Evolutionary conservation across 176 grass and related monocot genomes (phyloP), one percentile per base, ranked within the genome.

Genomic region (Oryza coarctata): DNA sequence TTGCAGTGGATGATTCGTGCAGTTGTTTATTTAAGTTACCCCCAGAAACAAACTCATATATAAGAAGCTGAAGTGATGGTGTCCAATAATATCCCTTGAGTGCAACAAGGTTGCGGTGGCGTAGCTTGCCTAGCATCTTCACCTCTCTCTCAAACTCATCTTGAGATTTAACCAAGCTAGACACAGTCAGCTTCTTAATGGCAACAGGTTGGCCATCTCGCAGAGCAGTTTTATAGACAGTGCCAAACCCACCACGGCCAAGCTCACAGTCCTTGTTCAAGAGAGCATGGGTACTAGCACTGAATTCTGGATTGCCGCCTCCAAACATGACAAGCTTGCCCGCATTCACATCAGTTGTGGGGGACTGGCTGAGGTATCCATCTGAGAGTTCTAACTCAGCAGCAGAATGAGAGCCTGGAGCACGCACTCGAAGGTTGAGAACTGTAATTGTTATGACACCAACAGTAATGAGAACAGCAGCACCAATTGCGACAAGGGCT

Each of bases 41-140:
- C n/a, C 89, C 97, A 60, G 91, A 83, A 27, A 99, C 84, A 78
- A 91, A 99, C 84, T 99, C 97, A 4, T 99, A 96, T 78, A 99
- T 96, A 66, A 99, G 91, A 58, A 99, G 93, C 78, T 99, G 97
- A 68, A 99, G 86, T 2, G 97, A 99, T 39, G 97, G 75, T 20
- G 97, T 99, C 97, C 97, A 99, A 62, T 96, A 99, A 88, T 94
- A 99, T 20, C 97, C 97, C 85, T 91, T 87, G 45, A 99, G 86
- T 3, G 74, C 80, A 68, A 99, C 83, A 62, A 99, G 85, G 92
- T 96, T 96, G 58, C 85, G 87, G 73, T 99, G 97, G 41, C 80
- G 89, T 63, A 99, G 50, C 74, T 99, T 99, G 23, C 93, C 91
- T 40, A 99, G 80, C 86, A 88, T 90, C 78, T 92, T 96, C 23